Evolutionary conservation across 768 basidiomycete species (phyloP).

Genomic region (Amanita rubescens): DNA sequence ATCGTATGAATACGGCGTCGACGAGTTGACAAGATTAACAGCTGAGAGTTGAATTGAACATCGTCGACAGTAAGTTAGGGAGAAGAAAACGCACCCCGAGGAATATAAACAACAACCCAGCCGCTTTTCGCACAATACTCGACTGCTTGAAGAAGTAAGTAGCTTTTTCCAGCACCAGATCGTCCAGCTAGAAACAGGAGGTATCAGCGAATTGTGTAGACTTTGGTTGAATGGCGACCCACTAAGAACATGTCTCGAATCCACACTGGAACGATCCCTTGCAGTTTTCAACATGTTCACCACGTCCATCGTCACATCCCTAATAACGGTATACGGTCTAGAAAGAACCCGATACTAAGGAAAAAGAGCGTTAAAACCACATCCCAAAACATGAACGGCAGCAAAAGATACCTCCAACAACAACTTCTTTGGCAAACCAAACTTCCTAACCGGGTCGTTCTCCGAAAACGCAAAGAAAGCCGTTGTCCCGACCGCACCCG

Average conservation of each 20-base stretch:
- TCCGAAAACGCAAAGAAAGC: constrained; percentile 37
- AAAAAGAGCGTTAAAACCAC: no score
- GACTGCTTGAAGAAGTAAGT: constrained; percentile 68
- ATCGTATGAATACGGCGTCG: constrained; percentile 67
- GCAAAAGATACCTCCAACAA: constrained; percentile 54
- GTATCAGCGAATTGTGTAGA: constrained; percentile 9
- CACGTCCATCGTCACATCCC: constrained; percentile 55
- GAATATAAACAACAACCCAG: constrained; percentile 85
- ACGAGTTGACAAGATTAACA: constrained; percentile 60
- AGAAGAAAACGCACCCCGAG: constrained; percentile 38
- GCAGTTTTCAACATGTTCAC: constrained; percentile 47
- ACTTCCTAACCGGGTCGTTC: constrained; percentile 48
- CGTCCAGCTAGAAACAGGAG: constrained; percentile 47
- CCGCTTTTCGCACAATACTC: constrained; percentile 54
- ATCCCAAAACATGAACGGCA: no score
- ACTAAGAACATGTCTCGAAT: constrained; percentile 61
- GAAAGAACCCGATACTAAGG: constrained; percentile 61
- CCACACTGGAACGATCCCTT: constrained; percentile 37
- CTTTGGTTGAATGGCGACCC: constrained; percentile 20
- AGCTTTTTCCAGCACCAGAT: constrained; percentile 76
- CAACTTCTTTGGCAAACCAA: constrained; percentile 65
- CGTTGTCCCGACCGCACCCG: constrained; percentile 35
- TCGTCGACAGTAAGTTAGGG: no score
- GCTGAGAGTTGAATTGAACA: no score
- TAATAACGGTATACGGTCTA: constrained; percentile 64